Conservation (phyloP, 1,139 yeast genomes). For the Candida sp. region DNA sequence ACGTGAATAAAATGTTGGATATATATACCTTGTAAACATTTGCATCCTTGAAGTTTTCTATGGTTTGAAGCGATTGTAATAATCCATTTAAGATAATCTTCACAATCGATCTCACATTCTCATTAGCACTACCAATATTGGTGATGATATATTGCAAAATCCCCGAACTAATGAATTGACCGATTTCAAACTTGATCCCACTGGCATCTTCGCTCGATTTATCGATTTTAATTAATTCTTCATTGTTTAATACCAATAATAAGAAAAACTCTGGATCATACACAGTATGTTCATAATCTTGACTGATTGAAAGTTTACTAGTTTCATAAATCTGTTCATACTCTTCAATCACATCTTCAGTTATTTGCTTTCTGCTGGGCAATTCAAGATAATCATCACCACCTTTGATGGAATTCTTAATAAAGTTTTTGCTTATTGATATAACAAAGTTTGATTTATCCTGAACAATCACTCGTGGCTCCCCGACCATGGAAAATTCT, state of each 20-base stretch:
- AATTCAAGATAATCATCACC: conserved; percentile 5
- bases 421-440: conserved; percentile 49
- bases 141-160: conserved; percentile 56
- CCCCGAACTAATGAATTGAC: conserved; percentile 55
- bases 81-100: conserved; percentile 41
- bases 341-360: conserved; percentile 11
- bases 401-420: conserved; percentile 42
- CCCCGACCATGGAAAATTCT: conserved; percentile 43
- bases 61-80: conserved; percentile 25
- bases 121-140: conserved; percentile 30
- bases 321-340: conserved; percentile 20
- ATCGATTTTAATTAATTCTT: conserved; percentile 48
- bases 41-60: conserved; percentile 53
- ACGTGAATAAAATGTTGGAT: conserved; percentile 56
- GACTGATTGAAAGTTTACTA: conserved; percentile 4
- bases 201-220: conserved; percentile 13
- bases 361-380: conserved; percentile 7
- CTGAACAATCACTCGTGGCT: conserved; percentile 37
- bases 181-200: conserved; percentile 43
- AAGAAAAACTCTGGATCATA: conserved; percentile 66
- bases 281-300: conserved; percentile 12
- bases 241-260: conserved; percentile 55
- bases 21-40: conserved; percentile 54
- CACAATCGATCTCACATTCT: conserved; percentile 18
- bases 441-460: conserved; percentile 50